Conservation (phyloP, 73 alveolate species). For the Uronychia binucleata region DNA sequence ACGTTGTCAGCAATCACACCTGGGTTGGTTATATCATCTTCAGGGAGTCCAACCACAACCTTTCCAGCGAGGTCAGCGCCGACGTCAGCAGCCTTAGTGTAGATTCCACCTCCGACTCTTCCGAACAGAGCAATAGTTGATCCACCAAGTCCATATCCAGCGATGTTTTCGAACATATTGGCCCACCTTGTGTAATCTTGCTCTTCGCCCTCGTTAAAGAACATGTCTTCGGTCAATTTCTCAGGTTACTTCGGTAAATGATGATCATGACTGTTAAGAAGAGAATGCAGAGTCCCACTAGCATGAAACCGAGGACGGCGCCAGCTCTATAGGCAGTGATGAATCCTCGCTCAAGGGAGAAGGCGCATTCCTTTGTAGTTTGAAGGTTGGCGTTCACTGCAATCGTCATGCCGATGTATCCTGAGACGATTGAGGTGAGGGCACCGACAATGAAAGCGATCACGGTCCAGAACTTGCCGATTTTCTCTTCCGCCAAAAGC, state of each 20-base stretch:
- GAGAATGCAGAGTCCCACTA: conserved; percentile 74
- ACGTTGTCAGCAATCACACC: conserved; percentile 94
- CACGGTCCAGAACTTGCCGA: conserved; percentile 83
- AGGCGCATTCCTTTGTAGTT: conserved; percentile 70
- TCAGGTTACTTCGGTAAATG: conserved; percentile 60
- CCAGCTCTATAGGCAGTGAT: conserved; percentile 89
- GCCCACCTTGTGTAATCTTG: neutral
- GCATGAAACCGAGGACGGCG: conserved; percentile 78
- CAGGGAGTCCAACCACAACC: conserved; percentile 86
- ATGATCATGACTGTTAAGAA: conserved; percentile 56
- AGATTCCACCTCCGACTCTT: conserved; percentile 98
- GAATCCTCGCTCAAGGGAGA: conserved; percentile 71
- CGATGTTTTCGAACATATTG: conserved; percentile 77
- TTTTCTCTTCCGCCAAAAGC: conserved; percentile 69
- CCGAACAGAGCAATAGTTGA: conserved; percentile 95
- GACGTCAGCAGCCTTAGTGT: conserved; percentile 97
- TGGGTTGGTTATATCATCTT: conserved; percentile 88
- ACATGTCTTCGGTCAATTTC: neutral
- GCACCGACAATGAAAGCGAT: conserved; percentile 85
- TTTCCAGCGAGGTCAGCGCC: conserved; percentile 97
- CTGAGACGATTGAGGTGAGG: conserved; percentile 70
- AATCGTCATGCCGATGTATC: conserved; percentile 87
- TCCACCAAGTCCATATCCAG: conserved; percentile 97
- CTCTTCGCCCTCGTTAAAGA: neutral
- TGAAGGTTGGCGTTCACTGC: conserved; percentile 84